These are phyloP conservation scores for Penicillium steckii DNA, from an alignment of 495 filamentous ascomycete species.

Conservation along the genomic window DNA sequence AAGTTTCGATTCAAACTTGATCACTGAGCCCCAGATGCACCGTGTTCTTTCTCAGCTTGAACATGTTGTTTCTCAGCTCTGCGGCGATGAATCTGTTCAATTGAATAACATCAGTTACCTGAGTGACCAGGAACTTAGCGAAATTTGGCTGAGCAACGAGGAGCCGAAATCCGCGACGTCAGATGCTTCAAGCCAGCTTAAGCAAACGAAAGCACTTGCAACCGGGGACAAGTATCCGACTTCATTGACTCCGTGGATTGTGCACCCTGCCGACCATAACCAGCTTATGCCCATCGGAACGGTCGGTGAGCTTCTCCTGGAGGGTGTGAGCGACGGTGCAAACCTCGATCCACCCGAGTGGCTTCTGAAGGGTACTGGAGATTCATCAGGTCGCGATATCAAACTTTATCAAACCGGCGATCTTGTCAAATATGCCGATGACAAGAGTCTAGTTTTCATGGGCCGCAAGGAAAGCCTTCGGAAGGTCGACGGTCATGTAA, in stretches of 20 bases:
- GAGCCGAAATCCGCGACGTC: background rate
- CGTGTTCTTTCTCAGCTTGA: constrained; percentile 8
- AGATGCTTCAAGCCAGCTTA: background rate
- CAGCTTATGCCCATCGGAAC: constrained; percentile 1
- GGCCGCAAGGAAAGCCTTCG: constrained; percentile 7
- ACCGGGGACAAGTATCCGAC: constrained; percentile 3
- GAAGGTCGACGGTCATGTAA: constrained; percentile 8
- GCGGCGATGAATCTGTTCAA: background rate
- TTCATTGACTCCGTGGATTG: constrained; percentile 3
- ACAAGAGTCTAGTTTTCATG: constrained; percentile 3
- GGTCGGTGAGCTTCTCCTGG: constrained; percentile 5
- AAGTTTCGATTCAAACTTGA: constrained; percentile 7
- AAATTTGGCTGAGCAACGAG: constrained; percentile 4
- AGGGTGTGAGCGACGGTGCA: constrained; percentile 1
- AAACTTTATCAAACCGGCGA: constrained; percentile 7
- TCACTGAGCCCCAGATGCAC: constrained; percentile 6
- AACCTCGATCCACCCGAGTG: constrained; percentile 4
- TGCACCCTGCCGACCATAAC: background rate
- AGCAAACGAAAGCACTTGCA: background rate
- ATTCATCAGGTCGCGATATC: background rate
- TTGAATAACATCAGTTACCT: background rate
- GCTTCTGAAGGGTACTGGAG: background rate
- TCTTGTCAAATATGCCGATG: constrained; percentile 8
- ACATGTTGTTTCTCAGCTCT: constrained; percentile 5
- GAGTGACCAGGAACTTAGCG: background rate